These are phyloP conservation scores for Boechera stricta DNA, from an alignment of 345 rosid species.

Conservation along the genomic window DNA sequence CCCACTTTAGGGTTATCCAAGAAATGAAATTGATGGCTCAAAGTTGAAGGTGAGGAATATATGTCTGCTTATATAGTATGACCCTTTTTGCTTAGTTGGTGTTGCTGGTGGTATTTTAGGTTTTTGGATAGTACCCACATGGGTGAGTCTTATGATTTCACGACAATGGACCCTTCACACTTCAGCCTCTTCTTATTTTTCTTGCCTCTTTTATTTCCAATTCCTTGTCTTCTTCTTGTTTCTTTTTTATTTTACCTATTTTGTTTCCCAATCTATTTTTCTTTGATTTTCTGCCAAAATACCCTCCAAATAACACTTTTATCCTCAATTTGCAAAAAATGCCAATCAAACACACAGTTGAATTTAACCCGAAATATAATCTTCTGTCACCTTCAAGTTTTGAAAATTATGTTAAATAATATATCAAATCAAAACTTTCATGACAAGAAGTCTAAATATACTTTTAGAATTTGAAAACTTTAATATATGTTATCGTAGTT, in stretches of 20 bases:
- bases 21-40: slow-evolving; percentile 41
- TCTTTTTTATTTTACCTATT: background rate
- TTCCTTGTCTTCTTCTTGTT: slow-evolving; percentile 27
- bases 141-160: slow-evolving; percentile 35
- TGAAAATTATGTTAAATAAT: no score
- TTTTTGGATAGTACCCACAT: slow-evolving; percentile 42
- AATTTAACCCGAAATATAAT: no score
- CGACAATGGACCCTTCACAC: slow-evolving; percentile 42
- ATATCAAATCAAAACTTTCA: no score
- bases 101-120: slow-evolving; percentile 31
- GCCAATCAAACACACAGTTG: no score
- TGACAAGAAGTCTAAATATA: no score
- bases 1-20: slow-evolving; percentile 42
- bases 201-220: slow-evolving; percentile 16
- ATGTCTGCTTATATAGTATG: slow-evolving; percentile 42
- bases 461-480: no score
- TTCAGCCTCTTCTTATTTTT: background rate
- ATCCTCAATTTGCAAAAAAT: no score
- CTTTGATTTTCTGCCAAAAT: no score
- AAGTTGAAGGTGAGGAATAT: slow-evolving; percentile 42
- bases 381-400: no score
- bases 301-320: no score
- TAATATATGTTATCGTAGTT: no score
- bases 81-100: slow-evolving; percentile 40
- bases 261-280: background rate